These are phyloP conservation scores for Fusarium pilosicola DNA, from an alignment of 2,329 filamentous ascomycete species.

Conservation along the genomic window DNA sequence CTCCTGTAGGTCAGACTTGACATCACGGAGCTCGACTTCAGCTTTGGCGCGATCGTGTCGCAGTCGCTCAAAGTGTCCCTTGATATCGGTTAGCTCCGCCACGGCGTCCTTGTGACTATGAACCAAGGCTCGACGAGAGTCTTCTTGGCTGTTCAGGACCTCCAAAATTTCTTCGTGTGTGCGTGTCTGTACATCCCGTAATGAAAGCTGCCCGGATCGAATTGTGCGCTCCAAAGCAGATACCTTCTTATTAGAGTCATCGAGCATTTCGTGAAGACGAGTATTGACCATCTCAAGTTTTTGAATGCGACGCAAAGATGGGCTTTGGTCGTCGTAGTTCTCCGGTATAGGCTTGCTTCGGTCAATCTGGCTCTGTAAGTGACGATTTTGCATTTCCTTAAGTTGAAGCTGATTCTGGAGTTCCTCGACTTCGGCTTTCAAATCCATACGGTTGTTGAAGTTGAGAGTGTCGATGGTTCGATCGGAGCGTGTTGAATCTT, in stretches of 20 bases:
- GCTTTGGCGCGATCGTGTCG: constrained; percentile 81
- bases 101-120: constrained; percentile 88
- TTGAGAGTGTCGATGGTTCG: constrained; percentile 82
- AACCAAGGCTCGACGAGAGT: constrained; percentile 82
- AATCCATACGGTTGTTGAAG: constrained; percentile 89
- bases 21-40: constrained; percentile 88
- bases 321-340: constrained; percentile 79
- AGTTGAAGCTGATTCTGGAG: constrained; percentile 94
- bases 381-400: constrained; percentile 93
- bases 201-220: constrained; percentile 84
- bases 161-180: constrained; percentile 96
- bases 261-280: constrained; percentile 90
- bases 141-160: constrained; percentile 90
- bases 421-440: constrained; percentile 90
- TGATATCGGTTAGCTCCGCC: constrained; percentile 85
- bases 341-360: constrained; percentile 71
- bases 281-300: constrained; percentile 94
- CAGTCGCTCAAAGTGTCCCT: constrained; percentile 85
- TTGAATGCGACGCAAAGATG: constrained; percentile 82
- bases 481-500: constrained; percentile 86
- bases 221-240: constrained; percentile 89
- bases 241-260: constrained; percentile 92
- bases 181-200: constrained; percentile 91
- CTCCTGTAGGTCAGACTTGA: constrained; percentile 84
- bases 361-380: constrained; percentile 88